Evolutionary conservation across 2,329 filamentous ascomycete genomes (phyloP), one percentile per base, ranked within the genome.

Genomic region (Colletotrichum sp.): DNA sequence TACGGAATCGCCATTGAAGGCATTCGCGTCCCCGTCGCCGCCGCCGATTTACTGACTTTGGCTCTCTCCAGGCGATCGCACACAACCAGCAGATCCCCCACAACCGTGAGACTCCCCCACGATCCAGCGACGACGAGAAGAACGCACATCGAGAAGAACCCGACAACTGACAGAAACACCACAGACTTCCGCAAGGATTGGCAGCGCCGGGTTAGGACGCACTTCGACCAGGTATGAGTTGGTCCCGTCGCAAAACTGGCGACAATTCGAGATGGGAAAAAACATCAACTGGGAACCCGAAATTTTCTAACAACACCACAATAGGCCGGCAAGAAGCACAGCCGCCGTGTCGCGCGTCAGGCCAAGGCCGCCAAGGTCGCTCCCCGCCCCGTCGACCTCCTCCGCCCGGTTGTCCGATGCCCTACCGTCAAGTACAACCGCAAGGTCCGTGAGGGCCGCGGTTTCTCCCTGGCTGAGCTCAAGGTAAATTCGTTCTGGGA

Each of bases 401-500:
- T 99, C 86, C 94, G 96, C 87, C 97, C 97, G 82, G 90, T 99
- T 88, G 96, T 99, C 83, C 95, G 96, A 91, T 99, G 96, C 94
- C 96, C 97, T 86, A 96, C 95, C 84, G 89, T 98, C 92, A 98
- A 98, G 93, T 98, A 99, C 93, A 99, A 99, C 95, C 96, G 97
- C 87, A 96, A 96, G 87, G 95, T 98, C 86, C 94, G 97, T 87
- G 93, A 95, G 86, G 97, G 97, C 88, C 96, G 97, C 92, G 97
- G 97, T 87, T 99, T 99, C 94, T 95, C 96, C 83, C 92, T 99
- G 82, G 92, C 93, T 90, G 97, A 99, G 93, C 92, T 99, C 87
- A 99, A 99, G 96, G 96, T 98, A 94, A 81, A 87, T 81, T 71
- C 7, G 39, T 21, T 13, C 57, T 59, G 55, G 26, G n/a, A 30